Base-by-base conservation (phyloP, 305 asterid species). In the Galium porrigens region DNA sequence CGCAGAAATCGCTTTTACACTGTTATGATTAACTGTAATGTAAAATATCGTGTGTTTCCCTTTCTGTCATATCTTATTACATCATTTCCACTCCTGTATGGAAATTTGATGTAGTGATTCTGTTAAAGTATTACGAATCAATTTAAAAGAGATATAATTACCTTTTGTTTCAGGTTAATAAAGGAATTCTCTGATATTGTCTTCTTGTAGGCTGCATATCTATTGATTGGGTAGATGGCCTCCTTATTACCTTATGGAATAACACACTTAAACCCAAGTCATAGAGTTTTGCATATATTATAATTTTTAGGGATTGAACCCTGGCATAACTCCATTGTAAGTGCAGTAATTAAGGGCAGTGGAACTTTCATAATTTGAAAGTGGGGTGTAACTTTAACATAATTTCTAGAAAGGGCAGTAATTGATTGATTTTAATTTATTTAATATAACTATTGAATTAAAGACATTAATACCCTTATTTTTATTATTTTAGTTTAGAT, bases 11-110 rank as follows among this genome's bases (percentile, higher is more conserved):
- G 61, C 20, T 64, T 44, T 69, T 15, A 5, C 25, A 32, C 25
- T 66, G 48, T 57, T 56, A 6, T 56, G 3, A 34, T 48, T 8
- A 58, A 54, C 65, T 60, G 5, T 57, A 11, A 39, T 53, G 41
- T n/a, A 65, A 12, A 32, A 46, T 46, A 46, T 46, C 2, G 0
- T n/a, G 20, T 15, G 52, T 46, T 15, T 46, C 18, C 52, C 20
- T 46, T 30, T 27, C 33, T 48, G 29, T 25, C 37, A 22, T 25
- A 18, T 18, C 51, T 62, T 42, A 5, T 39, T 15, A 11, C 29
- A 20, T 62, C 9, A 14, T 3, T 29, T 44, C 25, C 39, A 20
- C 10, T 20, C 4, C 3, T 11, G 17, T 22, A 61, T 12, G 11
- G 7, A 22, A 22, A 25, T 42, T 42, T 42, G 51, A 44, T 12